Evolutionary conservation across 331 rosid genomes (phyloP), one percentile per base, ranked within the genome.

Genomic region (Quercus phellos): DNA sequence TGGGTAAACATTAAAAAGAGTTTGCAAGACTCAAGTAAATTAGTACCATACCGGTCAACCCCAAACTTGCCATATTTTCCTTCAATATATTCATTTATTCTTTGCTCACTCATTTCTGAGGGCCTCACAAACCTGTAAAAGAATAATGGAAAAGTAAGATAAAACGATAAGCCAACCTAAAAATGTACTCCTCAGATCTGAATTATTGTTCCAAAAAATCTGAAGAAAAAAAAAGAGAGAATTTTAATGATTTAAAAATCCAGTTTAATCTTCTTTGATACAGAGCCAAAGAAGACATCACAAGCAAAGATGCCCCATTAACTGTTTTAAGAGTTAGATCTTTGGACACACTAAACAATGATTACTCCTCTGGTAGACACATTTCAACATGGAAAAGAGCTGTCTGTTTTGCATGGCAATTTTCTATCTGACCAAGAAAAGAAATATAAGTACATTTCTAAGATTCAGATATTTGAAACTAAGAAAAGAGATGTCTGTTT

Each of bases 41-140:
- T 72, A 81, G 64, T 66, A 56, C 60, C 86, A 70, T 88, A 94
- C 97, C 93, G 91, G 69, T 90, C 91, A 19, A 92, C 98, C 74
- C 98, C 97, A 87, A 90, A 85, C 66, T 92, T 94, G 63, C 98
- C 98, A 21, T 94, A 94, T 70, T 94, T 94, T 68, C 96, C 97
- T 82, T 90, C 93, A 76, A 90, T 88, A 74, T 94, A 94, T 79
- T 90, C 93, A 77, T 85, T 90, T 82, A 90, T 86, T 80, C 88
- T 84, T 58, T 72, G 86, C 73, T 90, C 87, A 0, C 88, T 85
- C 97, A 94, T 94, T 73, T 66, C 82, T 21, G 97, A 35, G 10
- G 98, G 98, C 87, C 97, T 90, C 70, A 92, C 98, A 55, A 94
- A 94, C 89, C 97, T 94, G 86, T 42, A 82, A 79, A 77, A 80